Evolutionary conservation across 345 rosid species (phyloP).

Genomic region (Linum usitatissimum): DNA sequence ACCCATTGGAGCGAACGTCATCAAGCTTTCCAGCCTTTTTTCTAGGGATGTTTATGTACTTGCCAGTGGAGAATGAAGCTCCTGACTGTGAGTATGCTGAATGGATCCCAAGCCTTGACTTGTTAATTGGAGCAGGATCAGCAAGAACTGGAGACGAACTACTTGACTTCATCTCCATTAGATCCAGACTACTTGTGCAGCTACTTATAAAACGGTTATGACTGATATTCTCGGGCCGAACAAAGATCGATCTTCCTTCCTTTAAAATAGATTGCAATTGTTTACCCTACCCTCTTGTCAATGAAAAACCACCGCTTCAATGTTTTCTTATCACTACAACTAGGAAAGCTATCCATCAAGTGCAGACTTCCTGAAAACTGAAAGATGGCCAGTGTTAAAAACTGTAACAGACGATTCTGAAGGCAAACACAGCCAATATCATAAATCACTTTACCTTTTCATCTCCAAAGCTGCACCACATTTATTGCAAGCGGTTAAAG

Average conservation of each 20-base stretch:
- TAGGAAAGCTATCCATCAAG: slow-evolving; percentile 66
- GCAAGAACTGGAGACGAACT: slow-evolving; percentile 66
- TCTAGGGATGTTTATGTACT: slow-evolving; percentile 35
- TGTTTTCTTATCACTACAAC: slow-evolving; percentile 67
- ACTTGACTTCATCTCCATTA: slow-evolving; percentile 60
- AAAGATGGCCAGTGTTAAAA: not conserved
- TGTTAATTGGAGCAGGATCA: slow-evolving; percentile 50
- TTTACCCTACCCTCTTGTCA: slow-evolving; percentile 74
- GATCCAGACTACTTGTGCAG: slow-evolving; percentile 19
- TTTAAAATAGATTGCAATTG: not conserved
- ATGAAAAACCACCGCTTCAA: slow-evolving; percentile 93
- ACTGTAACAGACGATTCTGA: not conserved
- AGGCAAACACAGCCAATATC: not conserved
- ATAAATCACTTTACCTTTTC: slow-evolving; percentile 36
- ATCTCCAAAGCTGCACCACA: slow-evolving; percentile 45
- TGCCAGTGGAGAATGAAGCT: slow-evolving; percentile 37
- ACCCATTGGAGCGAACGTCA: slow-evolving; percentile 79
- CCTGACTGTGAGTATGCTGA: slow-evolving; percentile 20
- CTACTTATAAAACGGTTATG: slow-evolving; percentile 12
- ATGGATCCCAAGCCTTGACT: slow-evolving; percentile 46
- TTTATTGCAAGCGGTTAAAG: slow-evolving; percentile 23
- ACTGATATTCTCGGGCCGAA: slow-evolving; percentile 2
- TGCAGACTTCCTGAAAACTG: slow-evolving; percentile 41
- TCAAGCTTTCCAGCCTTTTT: slow-evolving; percentile 59
- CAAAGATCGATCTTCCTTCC: slow-evolving; percentile 8